Percentiles rank a stretch among this genome's conserved stretches.
These are phyloP conservation scores for Cladobotryum protrusum DNA, from an alignment of 2,329 filamentous ascomycete species.

Conservation along the genomic window DNA sequence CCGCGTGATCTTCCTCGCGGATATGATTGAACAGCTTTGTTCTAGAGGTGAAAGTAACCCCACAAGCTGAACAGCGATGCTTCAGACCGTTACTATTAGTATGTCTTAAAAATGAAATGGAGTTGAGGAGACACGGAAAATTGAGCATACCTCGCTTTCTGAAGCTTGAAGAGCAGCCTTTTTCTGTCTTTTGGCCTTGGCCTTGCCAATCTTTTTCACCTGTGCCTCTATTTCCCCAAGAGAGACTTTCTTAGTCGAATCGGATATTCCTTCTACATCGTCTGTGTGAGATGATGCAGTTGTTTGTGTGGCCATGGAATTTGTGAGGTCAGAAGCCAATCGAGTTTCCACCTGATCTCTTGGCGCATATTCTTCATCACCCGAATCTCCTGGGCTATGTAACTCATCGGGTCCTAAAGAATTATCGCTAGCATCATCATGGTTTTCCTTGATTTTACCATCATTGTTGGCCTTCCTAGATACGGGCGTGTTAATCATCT, in stretches of 20 bases:
- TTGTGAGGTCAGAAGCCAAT: slow-evolving; percentile 17
- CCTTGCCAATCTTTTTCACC: slow-evolving; percentile 45
- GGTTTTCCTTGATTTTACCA: background rate
- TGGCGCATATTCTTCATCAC: slow-evolving; percentile 42
- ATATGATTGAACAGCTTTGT: slow-evolving; percentile 70
- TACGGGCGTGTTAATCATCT: no score
- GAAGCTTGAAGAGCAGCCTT: slow-evolving; percentile 35
- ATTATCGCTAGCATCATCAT: background rate
- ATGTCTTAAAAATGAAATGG: background rate
- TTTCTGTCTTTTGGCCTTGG: slow-evolving; percentile 45
- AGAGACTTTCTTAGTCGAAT: slow-evolving; percentile 17
- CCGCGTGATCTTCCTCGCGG: slow-evolving; percentile 58
- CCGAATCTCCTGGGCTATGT: background rate
- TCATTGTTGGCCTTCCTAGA: background rate
- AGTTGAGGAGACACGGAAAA: background rate
- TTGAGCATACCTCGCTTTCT: slow-evolving; percentile 27
- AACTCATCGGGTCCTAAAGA: background rate
- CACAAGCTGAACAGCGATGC: slow-evolving; percentile 41
- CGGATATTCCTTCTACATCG: slow-evolving; percentile 12
- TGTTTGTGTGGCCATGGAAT: background rate
- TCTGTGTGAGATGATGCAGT: background rate
- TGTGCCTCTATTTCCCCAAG: slow-evolving; percentile 19
- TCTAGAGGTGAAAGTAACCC: slow-evolving; percentile 50
- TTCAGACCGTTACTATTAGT: background rate
- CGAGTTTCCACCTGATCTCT: slow-evolving; percentile 38